A percentile compares a stretch with the other conserved stretches of the same genome.
phyloP scores from a whole-genome alignment of 1,139 yeast species.

The Suhomyces yuchorum region DNA sequence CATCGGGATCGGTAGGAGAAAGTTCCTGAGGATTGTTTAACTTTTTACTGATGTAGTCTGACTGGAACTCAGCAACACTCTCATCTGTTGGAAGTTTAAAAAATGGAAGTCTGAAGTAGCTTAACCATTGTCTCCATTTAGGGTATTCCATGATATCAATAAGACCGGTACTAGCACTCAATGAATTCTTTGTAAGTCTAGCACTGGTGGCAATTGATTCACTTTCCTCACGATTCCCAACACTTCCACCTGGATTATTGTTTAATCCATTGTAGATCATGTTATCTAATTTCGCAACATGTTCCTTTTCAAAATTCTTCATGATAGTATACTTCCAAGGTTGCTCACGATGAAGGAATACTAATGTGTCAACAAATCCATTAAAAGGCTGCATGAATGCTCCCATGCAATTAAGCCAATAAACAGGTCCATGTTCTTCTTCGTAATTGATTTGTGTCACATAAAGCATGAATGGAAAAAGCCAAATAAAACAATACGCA shows the following conservation, averaged over 20 bases:
- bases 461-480: constrained; percentile 76
- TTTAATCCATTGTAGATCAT: constrained; percentile 13
- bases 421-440: constrained; percentile 49
- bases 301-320: constrained; percentile 43
- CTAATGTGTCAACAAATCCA: constrained; percentile 75
- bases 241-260: constrained; percentile 2
- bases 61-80: constrained; percentile 32
- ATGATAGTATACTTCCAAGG: constrained; percentile 66
- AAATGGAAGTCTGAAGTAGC: constrained; percentile 42
- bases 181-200: constrained; percentile 27
- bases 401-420: constrained; percentile 67
- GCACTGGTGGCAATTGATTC: constrained; percentile 32
- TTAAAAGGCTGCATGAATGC: constrained; percentile 81
- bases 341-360: constrained; percentile 72
- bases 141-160: constrained; percentile 30
- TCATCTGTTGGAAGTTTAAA: constrained; percentile 45
- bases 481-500: constrained; percentile 78
- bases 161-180: constrained; percentile 28
- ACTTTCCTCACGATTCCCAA: constrained; percentile 16
- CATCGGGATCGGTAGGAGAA: neutral
- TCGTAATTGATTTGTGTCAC: constrained; percentile 59
- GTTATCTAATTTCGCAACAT: constrained; percentile 29
- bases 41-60: constrained; percentile 24
- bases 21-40: constrained; percentile 7
- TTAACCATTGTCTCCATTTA: constrained; percentile 40